Percentiles rank a stretch among this genome's conserved stretches.
phyloP scores from a whole-genome alignment of 228 moss, liverwort and hornwort genomes.

The Sphagnum fallax region DNA sequence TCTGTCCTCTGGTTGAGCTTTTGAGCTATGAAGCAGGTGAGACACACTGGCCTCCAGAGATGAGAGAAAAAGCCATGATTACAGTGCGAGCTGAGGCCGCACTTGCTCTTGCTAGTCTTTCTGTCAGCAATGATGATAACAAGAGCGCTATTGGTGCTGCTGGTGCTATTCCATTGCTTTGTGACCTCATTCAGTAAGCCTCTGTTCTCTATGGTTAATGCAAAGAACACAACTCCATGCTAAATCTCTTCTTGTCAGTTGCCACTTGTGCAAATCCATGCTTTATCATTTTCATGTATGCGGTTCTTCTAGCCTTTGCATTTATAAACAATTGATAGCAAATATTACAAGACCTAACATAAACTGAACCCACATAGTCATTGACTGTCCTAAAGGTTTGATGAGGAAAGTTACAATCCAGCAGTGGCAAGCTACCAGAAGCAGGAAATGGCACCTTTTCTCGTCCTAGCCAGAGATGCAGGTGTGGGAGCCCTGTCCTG shows the following conservation, averaged over 20 bases:
- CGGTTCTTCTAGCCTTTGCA: too few species aligned
- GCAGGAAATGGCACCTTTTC: conserved; percentile 68
- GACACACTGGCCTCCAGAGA: conserved; percentile 56
- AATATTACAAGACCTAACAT: not conserved
- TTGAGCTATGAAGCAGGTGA: conserved; percentile 60
- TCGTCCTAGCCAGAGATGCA: conserved; percentile 59
- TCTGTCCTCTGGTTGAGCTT: conserved; percentile 49
- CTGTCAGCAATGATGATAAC: conserved; percentile 56
- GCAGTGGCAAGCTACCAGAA: conserved; percentile 22
- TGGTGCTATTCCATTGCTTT: conserved; percentile 70
- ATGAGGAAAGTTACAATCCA: conserved; percentile 31
- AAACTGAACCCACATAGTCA: not conserved
- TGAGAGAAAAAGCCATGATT: conserved; percentile 62
- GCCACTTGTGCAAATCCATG: not conserved
- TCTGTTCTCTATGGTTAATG: not conserved
- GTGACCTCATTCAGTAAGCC: conserved; percentile 69
- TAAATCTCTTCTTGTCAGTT: not conserved
- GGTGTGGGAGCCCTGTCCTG: conserved; percentile 67
- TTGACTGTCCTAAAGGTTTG: conserved; percentile 24
- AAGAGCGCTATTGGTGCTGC: conserved; percentile 53
- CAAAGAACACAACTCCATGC: not conserved
- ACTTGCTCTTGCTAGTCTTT: conserved; percentile 67
- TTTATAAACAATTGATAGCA: too few species aligned
- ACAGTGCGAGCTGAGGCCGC: conserved; percentile 69
- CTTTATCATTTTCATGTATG: too few species aligned